A percentile compares a stretch with the other conserved stretches of the same genome.
Evolutionary conservation across 2,329 filamentous ascomycete genomes (phyloP).

Genomic region (Clonostachys byssicola): DNA sequence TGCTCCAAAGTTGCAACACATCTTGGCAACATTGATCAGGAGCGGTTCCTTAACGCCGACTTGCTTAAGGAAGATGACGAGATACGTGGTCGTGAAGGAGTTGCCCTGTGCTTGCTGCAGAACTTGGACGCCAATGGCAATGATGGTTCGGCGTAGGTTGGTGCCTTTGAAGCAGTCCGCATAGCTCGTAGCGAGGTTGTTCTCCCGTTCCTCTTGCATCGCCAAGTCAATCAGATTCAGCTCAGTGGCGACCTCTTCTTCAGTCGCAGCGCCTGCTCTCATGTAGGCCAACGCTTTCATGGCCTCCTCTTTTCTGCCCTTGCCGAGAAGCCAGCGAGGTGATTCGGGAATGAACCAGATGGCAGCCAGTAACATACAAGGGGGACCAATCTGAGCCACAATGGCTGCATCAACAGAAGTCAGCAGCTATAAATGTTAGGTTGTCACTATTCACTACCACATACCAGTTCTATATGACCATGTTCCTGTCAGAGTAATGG

Average conservation of each 20-base stretch:
- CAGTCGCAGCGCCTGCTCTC: slow-evolving; percentile 3
- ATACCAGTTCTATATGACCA: slow-evolving; percentile 1
- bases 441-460: neutral
- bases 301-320: slow-evolving; percentile 7
- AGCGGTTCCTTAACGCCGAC: slow-evolving; percentile 5
- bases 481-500: slow-evolving; percentile 3
- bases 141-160: slow-evolving; percentile 33
- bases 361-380: neutral
- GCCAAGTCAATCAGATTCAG: slow-evolving; percentile 5
- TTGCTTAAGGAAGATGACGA: slow-evolving; percentile 13
- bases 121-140: slow-evolving; percentile 32
- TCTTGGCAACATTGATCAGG: neutral
- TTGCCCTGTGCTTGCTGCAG: slow-evolving; percentile 17
- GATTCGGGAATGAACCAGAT: slow-evolving; percentile 8
- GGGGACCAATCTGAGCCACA: slow-evolving; percentile 1
- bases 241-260: slow-evolving; percentile 3
- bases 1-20: slow-evolving; percentile 2
- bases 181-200: slow-evolving; percentile 22
- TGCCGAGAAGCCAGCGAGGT: slow-evolving; percentile 8
- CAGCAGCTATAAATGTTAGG: too few relatives aligned
- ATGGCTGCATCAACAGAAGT: neutral
- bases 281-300: slow-evolving; percentile 4
- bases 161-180: slow-evolving; percentile 34
- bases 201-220: slow-evolving; percentile 6
- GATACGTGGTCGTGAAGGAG: slow-evolving; percentile 10